Evolutionary conservation across 345 rosid species (phyloP).

Genomic region (Ceriops zippeliana): DNA sequence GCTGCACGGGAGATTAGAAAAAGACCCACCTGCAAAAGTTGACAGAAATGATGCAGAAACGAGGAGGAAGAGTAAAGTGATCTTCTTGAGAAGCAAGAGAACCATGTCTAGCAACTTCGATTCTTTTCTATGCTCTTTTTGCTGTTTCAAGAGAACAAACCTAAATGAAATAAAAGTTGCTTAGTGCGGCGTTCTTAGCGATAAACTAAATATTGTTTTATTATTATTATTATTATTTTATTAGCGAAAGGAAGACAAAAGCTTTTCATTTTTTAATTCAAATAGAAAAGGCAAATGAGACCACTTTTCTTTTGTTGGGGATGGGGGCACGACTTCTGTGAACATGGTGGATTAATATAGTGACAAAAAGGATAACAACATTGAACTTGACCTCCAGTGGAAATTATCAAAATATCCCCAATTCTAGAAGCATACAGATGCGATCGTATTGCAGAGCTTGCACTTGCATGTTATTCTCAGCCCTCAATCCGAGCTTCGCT

Average conservation of each 20-base stretch:
- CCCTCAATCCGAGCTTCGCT: too few relatives aligned
- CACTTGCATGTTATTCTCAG: not conserved
- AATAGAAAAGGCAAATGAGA: conserved; percentile 42
- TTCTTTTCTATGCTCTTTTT: conserved; percentile 5
- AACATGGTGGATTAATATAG: conserved; percentile 46
- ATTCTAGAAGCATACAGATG: not conserved
- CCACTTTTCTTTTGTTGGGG: conserved; percentile 65
- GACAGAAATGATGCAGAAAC: conserved; percentile 41
- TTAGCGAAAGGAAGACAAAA: not conserved
- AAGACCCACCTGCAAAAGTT: conserved; percentile 45
- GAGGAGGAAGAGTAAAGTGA: conserved; percentile 48
- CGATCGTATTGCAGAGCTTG: not conserved
- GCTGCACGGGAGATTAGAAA: conserved; percentile 10
- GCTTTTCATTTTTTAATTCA: conserved; percentile 30
- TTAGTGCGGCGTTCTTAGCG: conserved; percentile 1
- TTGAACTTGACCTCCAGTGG: conserved; percentile 29
- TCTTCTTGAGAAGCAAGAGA: conserved; percentile 38
- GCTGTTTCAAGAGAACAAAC: conserved; percentile 14
- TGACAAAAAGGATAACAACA: conserved; percentile 12
- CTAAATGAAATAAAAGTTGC: conserved; percentile 12
- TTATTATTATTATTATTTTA: not conserved
- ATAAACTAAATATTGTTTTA: conserved; percentile 19
- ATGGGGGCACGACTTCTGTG: conserved; percentile 53
- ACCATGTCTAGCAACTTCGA: conserved; percentile 26
- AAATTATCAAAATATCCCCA: conserved; percentile 28